These are phyloP conservation scores for Trypethelium eluteriae DNA, from an alignment of 495 filamentous ascomycete genomes.

Conservation along the genomic window DNA sequence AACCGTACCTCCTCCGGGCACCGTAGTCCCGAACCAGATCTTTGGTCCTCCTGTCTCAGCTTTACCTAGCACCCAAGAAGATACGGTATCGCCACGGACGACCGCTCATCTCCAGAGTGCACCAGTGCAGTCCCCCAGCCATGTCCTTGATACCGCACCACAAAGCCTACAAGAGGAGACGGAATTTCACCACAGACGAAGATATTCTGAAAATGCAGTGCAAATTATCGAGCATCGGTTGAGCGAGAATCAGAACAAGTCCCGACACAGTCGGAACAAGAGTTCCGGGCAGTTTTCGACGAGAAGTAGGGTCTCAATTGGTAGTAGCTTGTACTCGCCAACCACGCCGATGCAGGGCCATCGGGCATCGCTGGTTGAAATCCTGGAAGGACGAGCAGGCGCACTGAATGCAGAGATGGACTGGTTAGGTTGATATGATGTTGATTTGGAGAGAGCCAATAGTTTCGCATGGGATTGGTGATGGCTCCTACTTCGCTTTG, in stretches of 20 bases:
- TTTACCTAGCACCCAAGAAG: background rate
- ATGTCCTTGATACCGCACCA: background rate
- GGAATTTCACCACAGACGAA: slow-evolving; percentile 7
- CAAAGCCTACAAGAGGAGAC: background rate
- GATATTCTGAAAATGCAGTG: slow-evolving; percentile 23
- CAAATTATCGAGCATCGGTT: slow-evolving; percentile 17
- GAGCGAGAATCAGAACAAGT: background rate
- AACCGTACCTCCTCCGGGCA: background rate
- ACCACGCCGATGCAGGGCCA: background rate
- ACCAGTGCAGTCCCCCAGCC: background rate
- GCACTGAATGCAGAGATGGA: background rate
- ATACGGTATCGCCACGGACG: slow-evolving; percentile 2
- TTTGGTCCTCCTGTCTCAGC: slow-evolving; percentile 1
- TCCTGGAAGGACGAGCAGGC: background rate
- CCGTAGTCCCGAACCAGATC: background rate
- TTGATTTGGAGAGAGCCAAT: background rate
- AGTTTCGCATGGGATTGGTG: background rate
- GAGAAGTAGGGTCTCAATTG: background rate
- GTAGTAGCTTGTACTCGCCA: background rate
- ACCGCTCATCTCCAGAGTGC: background rate
- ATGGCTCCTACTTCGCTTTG: too few species aligned
- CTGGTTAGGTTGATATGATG: slow-evolving; percentile 4
- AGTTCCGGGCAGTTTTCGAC: background rate
- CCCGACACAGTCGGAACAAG: background rate
- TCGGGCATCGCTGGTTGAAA: background rate